phyloP scores from a whole-genome alignment of 257 asterid genomes.

The Galeopsis tetrahit region DNA sequence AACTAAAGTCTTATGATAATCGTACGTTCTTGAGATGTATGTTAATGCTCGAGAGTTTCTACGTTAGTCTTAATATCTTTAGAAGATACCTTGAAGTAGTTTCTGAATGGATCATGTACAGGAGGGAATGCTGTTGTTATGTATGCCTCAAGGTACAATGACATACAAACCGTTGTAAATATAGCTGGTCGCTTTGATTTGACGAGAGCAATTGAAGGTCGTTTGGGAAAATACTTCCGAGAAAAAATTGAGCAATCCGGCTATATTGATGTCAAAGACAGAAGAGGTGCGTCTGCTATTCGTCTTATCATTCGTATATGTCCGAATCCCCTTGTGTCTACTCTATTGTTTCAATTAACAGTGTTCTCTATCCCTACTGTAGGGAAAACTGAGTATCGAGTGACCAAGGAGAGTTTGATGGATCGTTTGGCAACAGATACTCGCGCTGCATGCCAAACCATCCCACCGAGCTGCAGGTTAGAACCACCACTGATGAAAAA shows the following conservation, averaged over 20 bases:
- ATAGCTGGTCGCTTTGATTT: slow-evolving; percentile 86
- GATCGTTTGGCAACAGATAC: slow-evolving; percentile 80
- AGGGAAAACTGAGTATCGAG: slow-evolving; percentile 77
- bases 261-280: slow-evolving; percentile 69
- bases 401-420: slow-evolving; percentile 67
- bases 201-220: slow-evolving; percentile 81
- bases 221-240: slow-evolving; percentile 72
- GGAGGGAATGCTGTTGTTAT: slow-evolving; percentile 95
- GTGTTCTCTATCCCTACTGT: slow-evolving; percentile 17
- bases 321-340: background rate
- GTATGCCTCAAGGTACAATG: slow-evolving; percentile 69
- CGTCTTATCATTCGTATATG: background rate
- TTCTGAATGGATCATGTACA: slow-evolving; percentile 33
- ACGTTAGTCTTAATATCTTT: background rate
- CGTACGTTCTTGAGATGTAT: background rate
- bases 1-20: background rate
- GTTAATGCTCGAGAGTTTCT: background rate
- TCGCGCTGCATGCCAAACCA: slow-evolving; percentile 57
- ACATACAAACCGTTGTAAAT: slow-evolving; percentile 57
- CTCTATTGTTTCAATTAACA: background rate
- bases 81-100: background rate
- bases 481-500: slow-evolving; percentile 16
- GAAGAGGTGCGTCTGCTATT: slow-evolving; percentile 51
- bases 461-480: slow-evolving; percentile 71
- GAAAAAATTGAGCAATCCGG: slow-evolving; percentile 63